These are phyloP conservation scores for Eragrostis tef DNA, from an alignment of 202 grass and related monocot species.

Conservation along the genomic window DNA sequence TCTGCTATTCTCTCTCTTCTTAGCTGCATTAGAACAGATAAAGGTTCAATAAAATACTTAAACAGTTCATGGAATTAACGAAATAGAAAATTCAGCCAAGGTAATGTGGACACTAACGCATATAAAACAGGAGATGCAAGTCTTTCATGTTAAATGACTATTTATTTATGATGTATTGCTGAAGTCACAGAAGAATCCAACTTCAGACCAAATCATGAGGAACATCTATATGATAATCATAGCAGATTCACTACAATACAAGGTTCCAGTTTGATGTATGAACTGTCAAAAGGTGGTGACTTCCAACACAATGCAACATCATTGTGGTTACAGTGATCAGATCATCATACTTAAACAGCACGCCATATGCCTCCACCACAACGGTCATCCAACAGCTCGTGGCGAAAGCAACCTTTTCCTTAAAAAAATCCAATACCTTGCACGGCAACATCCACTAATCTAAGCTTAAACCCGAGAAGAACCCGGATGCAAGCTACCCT, in stretches of 20 bases:
- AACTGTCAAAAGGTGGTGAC: conserved; percentile 41
- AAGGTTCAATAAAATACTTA: conserved; percentile 12
- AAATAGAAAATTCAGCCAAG: background rate
- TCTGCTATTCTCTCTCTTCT: conserved; percentile 94
- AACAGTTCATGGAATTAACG: background rate
- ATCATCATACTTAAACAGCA: conserved; percentile 43
- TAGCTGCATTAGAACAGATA: conserved; percentile 54
- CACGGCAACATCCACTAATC: conserved; percentile 36
- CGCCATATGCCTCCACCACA: conserved; percentile 35
- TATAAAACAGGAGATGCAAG: background rate
- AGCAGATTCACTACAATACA: conserved; percentile 44
- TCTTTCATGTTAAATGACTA: background rate
- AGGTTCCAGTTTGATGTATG: conserved; percentile 43
- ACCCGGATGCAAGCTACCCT: background rate
- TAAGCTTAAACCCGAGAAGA: conserved; percentile 25
- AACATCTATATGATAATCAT: conserved; percentile 29
- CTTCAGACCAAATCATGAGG: conserved; percentile 39
- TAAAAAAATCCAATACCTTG: conserved; percentile 33
- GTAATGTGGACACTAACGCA: background rate
- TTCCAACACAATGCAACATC: conserved; percentile 58
- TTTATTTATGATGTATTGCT: conserved; percentile 11
- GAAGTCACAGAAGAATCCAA: conserved; percentile 23
- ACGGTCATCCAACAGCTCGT: conserved; percentile 38
- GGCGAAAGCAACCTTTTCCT: conserved; percentile 38
- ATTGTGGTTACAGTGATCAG: conserved; percentile 23